Base-by-base conservation (phyloP, 495 filamentous ascomycete species). In the Xylaria castorea region DNA sequence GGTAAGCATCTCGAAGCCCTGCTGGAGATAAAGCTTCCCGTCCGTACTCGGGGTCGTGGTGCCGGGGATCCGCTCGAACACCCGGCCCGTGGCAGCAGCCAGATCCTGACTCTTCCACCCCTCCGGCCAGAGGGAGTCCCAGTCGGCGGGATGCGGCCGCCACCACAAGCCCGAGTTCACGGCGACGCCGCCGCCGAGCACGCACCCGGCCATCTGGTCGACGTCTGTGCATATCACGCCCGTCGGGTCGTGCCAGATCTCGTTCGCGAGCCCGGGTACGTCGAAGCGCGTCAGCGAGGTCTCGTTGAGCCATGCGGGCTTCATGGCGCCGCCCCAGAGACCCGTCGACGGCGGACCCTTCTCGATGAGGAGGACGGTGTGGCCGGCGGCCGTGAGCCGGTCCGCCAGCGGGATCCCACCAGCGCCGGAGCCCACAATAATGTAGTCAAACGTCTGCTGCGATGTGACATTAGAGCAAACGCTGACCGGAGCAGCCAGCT, bases 81-180 rank as follows among this genome's bases (percentile, higher is more conserved):
- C 84, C 14, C 85, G 81, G n/a, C 81, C 78, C n/a, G 86, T 85
- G n/a, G 90, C 83, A 40, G 83, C 79, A 66, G 80, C 79, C 75
- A 92, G 80, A 73, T 92, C 89, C 0, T 83, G 75, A 58, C 87
- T 83, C 74, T 89, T 88, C 91, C 91, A 93, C 3, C 89, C 90
- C 46, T 82, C 65, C 11, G 91, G 91, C 81, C 90, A 93, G 69
- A 87, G 88, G 71, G 83, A 81, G 72, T 92, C 86, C 81, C 90
- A 93, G 75, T 92, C 91, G 25, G 77, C 80, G 8, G 74, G 70
- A 50, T 83, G 73, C 42, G 77, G 72, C 34, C 78, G 80, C 79
- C 79, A 83, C 80, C 80, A 83, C 22, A 83, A 69, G 50, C 80
- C 86, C 51, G 89, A 88, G 76, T 92, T 92, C 72, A 92, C 84